These are phyloP conservation scores for Limonium bicolor DNA, from an alignment of 148 eudicot genomes.

Conservation along the genomic window DNA sequence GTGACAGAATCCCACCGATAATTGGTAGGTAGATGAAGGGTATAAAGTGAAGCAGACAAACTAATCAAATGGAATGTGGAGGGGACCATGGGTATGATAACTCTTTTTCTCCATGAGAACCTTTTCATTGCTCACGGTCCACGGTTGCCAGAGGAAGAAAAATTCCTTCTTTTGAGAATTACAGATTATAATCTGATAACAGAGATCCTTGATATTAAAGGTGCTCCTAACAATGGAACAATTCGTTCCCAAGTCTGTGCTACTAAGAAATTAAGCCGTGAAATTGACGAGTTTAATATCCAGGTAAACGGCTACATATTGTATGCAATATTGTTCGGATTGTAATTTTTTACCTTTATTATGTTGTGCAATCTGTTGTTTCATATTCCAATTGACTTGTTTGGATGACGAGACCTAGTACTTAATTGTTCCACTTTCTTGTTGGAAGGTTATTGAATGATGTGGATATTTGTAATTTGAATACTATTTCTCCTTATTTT, in stretches of 20 bases:
- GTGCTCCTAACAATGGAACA: conserved; percentile 66
- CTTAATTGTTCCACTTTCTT: too few relatives aligned
- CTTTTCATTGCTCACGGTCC: conserved; percentile 65
- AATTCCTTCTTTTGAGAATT: conserved; percentile 74
- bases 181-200: conserved; percentile 64
- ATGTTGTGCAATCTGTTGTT: too few relatives aligned
- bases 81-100: conserved; percentile 91
- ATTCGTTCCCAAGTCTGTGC: conserved; percentile 28
- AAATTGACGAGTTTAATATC: too few relatives aligned
- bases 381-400: too few relatives aligned
- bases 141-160: conserved; percentile 41
- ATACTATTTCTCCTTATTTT: too few relatives aligned
- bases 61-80: conserved; percentile 48
- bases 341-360: too few relatives aligned
- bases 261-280: conserved; percentile 33
- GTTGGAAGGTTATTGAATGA: too few relatives aligned
- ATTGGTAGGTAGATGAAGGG: conserved; percentile 57
- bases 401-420: too few relatives aligned
- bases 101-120: conserved; percentile 81
- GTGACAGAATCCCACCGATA: conserved; percentile 63
- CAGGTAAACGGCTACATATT: too few relatives aligned
- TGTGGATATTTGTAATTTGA: too few relatives aligned
- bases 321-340: too few relatives aligned
- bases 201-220: conserved; percentile 39
- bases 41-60: conserved; percentile 52